These are phyloP conservation scores for Stemphylium beticola DNA, from an alignment of 2,329 filamentous ascomycete genomes.

Conservation along the genomic window DNA sequence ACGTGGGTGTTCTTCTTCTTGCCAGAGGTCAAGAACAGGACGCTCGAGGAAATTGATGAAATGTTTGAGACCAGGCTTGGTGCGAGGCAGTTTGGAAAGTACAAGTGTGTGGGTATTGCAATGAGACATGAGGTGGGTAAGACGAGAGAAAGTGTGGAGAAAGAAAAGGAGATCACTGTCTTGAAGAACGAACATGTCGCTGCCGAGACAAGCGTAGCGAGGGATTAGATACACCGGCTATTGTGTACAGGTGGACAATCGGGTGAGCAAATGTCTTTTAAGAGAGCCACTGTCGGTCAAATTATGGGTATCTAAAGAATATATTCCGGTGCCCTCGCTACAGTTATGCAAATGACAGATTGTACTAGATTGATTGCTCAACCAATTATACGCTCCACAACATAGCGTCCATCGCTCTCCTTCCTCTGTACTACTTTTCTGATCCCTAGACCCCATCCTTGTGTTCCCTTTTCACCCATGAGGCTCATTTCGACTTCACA, in stretches of 20 bases:
- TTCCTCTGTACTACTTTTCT: conserved; percentile 83
- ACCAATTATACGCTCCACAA: conserved; percentile 63
- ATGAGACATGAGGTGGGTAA: conserved; percentile 14
- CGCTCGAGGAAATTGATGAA: conserved; percentile 62
- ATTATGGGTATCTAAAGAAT: conserved; percentile 3
- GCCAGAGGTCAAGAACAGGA: conserved; percentile 61
- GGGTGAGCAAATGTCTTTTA: not conserved
- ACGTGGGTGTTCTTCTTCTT: conserved; percentile 54
- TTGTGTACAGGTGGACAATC: not conserved
- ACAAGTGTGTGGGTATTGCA: conserved; percentile 39
- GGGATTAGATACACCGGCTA: conserved; percentile 20
- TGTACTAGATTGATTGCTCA: conserved; percentile 2
- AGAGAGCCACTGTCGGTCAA: not conserved
- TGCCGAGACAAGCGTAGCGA: conserved; percentile 31
- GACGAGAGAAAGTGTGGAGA: conserved; percentile 31
- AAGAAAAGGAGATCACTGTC: conserved; percentile 33
- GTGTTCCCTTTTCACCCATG: conserved; percentile 68
- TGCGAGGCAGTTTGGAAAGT: conserved; percentile 53
- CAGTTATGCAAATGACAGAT: not conserved
- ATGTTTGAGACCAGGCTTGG: conserved; percentile 55
- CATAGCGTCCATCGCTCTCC: conserved; percentile 72
- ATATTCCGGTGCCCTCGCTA: not conserved
- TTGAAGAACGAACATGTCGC: conserved; percentile 36
- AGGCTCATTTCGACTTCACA: conserved; percentile 85
- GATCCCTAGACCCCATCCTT: conserved; percentile 86